Evolutionary conservation across 306 rosid genomes (phyloP).

Genomic region (Senna siamea): DNA sequence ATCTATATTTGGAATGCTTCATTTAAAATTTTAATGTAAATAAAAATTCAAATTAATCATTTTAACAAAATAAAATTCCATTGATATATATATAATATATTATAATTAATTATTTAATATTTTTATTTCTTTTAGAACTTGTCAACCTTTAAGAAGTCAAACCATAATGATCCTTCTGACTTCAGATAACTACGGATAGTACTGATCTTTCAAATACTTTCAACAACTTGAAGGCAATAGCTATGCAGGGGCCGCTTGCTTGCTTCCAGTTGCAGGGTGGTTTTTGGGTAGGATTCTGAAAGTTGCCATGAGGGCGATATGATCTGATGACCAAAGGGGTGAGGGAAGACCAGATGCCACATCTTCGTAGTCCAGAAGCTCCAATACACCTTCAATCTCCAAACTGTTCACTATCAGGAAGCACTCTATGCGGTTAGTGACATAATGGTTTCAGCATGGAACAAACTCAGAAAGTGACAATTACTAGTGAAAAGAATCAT

Average conservation of each 20-base stretch:
- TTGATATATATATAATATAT: background rate
- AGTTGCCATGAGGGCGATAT: slow-evolving; percentile 45
- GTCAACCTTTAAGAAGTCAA: background rate
- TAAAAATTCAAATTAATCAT: background rate
- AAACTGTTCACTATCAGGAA: slow-evolving; percentile 36
- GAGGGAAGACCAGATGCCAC: slow-evolving; percentile 40
- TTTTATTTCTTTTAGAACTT: background rate
- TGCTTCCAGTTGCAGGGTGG: background rate
- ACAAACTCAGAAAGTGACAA: background rate
- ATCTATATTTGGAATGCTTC: slow-evolving; percentile 41
- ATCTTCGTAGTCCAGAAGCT: slow-evolving; percentile 35
- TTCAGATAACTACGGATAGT: background rate
- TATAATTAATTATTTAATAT: background rate
- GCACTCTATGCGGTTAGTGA: slow-evolving; percentile 24
- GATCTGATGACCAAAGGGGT: slow-evolving; percentile 41
- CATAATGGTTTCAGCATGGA: background rate
- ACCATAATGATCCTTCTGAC: background rate
- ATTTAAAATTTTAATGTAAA: background rate
- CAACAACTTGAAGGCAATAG: background rate
- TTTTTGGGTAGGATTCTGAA: slow-evolving; percentile 25
- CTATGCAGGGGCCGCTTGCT: background rate
- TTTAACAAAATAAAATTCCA: background rate
- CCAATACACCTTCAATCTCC: slow-evolving; percentile 45
- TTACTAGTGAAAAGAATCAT: background rate
- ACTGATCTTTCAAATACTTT: background rate